Evolutionary conservation across 2,329 filamentous ascomycete species (phyloP).

Genomic region (Nectriaceae sp.): DNA sequence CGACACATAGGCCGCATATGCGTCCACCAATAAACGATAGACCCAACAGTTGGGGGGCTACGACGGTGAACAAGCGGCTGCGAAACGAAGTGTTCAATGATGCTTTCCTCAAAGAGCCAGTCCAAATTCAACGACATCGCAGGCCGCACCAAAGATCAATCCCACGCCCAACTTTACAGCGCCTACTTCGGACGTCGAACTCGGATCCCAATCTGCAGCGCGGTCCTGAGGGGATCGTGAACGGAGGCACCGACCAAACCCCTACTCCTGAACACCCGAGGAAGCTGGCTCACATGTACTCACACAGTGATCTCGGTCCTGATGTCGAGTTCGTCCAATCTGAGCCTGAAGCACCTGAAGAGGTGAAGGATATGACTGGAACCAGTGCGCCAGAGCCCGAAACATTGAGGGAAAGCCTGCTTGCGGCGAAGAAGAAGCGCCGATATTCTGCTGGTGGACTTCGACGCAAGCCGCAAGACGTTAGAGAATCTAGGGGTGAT

Average conservation of each 20-base stretch:
- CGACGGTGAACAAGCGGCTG: slow-evolving; percentile 83
- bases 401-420: slow-evolving; percentile 46
- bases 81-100: slow-evolving; percentile 92
- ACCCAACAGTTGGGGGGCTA: slow-evolving; percentile 81
- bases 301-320: slow-evolving; percentile 37
- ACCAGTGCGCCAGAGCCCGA: slow-evolving; percentile 67
- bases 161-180: slow-evolving; percentile 52
- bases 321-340: slow-evolving; percentile 26
- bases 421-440: slow-evolving; percentile 56
- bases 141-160: slow-evolving; percentile 69
- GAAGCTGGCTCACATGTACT: slow-evolving; percentile 23
- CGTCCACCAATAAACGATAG: slow-evolving; percentile 53
- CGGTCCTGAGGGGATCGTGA: slow-evolving; percentile 15
- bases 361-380: slow-evolving; percentile 58
- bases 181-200: slow-evolving; percentile 45
- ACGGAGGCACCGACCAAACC: slow-evolving; percentile 5
- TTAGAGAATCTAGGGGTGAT: slow-evolving; percentile 70
- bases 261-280: slow-evolving; percentile 4
- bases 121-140: slow-evolving; percentile 77
- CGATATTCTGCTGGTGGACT: slow-evolving; percentile 88
- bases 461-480: slow-evolving; percentile 70
- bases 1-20: background rate
- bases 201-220: slow-evolving; percentile 45
- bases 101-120: slow-evolving; percentile 82
- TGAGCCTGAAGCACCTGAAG: slow-evolving; percentile 38